Evolutionary conservation across 345 rosid species (phyloP), one percentile per base, ranked within the genome.

Genomic region (Lepidium didymum): DNA sequence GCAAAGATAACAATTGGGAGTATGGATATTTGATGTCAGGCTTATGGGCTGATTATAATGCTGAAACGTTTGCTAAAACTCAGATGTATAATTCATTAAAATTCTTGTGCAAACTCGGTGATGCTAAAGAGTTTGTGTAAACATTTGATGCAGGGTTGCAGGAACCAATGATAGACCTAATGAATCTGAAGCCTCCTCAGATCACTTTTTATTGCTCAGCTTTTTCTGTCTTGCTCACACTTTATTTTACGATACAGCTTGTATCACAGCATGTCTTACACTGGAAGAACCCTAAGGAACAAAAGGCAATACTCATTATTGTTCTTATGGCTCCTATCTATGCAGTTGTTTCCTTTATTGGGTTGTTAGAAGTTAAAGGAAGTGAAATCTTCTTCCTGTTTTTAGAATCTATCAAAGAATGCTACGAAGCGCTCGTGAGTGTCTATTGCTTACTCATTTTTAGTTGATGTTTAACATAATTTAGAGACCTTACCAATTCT

Each of bases 281-380:
- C 75, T 93, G 98, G 98, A 90, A 88, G 74, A 93, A 87, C 72
- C 96, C 99, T 0, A 94, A 91, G 77, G 97, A 94, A 69, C 99
- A 94, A 57, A 91, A 89, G 80, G 97, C 97, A 10, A 94, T 94
- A 36, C 13, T 91, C 4, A 79, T 94, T 34, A 91, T 94, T 63
- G 84, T 94, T 63, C 84, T 91, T 14, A 94, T 91, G 99, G 99
- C 91, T 58, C 99, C 99, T 6, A 78, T 94, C 43, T 94, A 89
- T 61, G 95, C 97, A 4, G 42, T 75, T 16, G 81, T 74, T 56
- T 89, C 97, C 62, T 91, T 87, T 72, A 75, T 84, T 5, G 97
- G 97, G 45, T 78, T 94, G 77, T 69, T 89, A 70, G 92, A 91
- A 75, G 60, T 91, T 38, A 80, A 61, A 33, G 97, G 96, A 35